These are phyloP conservation scores for Apiospora arundinis DNA, from an alignment of 2,329 filamentous ascomycete species.

Conservation along the genomic window DNA sequence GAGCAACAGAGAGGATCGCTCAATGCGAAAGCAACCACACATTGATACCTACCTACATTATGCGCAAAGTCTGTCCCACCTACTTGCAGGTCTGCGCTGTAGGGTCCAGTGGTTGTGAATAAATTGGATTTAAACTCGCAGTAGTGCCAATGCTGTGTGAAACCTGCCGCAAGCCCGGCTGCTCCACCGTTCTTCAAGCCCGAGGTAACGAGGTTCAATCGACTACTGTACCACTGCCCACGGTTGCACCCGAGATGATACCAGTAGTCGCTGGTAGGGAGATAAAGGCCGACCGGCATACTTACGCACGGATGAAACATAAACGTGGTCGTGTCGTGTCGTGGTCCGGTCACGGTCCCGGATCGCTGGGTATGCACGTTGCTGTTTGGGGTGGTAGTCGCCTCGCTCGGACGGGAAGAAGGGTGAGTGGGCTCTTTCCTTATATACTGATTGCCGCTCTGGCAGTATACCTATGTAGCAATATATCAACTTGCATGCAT, in stretches of 20 bases:
- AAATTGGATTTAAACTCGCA: conserved; percentile 13
- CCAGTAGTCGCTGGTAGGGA: too few species aligned
- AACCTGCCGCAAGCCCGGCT: conserved; percentile 13
- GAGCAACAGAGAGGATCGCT: not conserved
- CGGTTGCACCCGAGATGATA: not conserved
- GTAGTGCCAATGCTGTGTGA: conserved; percentile 1
- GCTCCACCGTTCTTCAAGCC: conserved; percentile 2
- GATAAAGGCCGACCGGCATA: not conserved
- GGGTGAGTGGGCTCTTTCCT: not conserved
- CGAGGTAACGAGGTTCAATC: not conserved
- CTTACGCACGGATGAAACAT: conserved; percentile 1
- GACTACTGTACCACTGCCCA: not conserved
- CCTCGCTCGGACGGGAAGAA: not conserved
- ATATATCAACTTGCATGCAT: conserved; percentile 1
- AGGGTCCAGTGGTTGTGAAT: not conserved
- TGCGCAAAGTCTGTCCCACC: not conserved
- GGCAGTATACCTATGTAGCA: not conserved
- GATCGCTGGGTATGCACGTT: not conserved
- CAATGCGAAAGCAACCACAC: not conserved
- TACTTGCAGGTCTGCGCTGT: not conserved
- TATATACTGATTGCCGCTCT: not conserved
- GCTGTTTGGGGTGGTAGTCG: not conserved
- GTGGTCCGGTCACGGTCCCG: not conserved
- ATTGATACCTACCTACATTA: not conserved
- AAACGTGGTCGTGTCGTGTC: not conserved